A percentile compares a stretch with the other conserved stretches of the same genome.
Conservation (phyloP, 2,329 filamentous ascomycete species). For the Colletotrichum sansevieriae region DNA sequence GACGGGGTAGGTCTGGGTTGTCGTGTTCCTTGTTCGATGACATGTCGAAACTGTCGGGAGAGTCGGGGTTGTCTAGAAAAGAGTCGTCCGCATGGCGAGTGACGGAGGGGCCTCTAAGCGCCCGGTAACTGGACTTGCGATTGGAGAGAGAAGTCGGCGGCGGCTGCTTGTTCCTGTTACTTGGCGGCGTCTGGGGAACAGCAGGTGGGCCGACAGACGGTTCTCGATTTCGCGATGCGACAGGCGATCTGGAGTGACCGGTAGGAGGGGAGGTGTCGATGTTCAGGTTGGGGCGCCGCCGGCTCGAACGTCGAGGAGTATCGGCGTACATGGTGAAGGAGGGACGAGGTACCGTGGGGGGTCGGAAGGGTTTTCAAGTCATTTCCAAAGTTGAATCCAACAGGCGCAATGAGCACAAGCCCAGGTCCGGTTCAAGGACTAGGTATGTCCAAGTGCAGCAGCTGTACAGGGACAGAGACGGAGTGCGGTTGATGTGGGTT, state of each 20-base stretch:
- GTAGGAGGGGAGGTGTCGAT: constrained; percentile 41
- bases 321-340: constrained; percentile 40
- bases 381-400: constrained; percentile 33
- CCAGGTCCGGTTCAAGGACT: constrained; percentile 8
- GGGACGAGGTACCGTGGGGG: constrained; percentile 33
- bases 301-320: constrained; percentile 36
- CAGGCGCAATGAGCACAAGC: constrained; percentile 6
- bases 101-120: constrained; percentile 47
- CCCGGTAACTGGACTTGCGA: constrained; percentile 50
- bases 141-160: constrained; percentile 26
- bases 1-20: constrained; percentile 46
- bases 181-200: constrained; percentile 38
- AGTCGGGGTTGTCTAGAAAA: constrained; percentile 56
- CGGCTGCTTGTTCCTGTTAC: constrained; percentile 35
- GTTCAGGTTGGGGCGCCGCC: constrained; percentile 43
- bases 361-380: constrained; percentile 38
- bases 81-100: constrained; percentile 50
- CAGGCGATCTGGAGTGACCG: constrained; percentile 27
- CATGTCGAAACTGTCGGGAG: constrained; percentile 52
- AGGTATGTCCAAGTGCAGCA: constrained; percentile 17
- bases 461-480: constrained; percentile 11
- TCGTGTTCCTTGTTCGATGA: constrained; percentile 48
- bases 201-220: constrained; percentile 1
- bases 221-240: constrained; percentile 30
- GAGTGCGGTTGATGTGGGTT: constrained; percentile 14